Conservation (phyloP, 208 protist genomes). For the Acanthamoeba royreba region DNA sequence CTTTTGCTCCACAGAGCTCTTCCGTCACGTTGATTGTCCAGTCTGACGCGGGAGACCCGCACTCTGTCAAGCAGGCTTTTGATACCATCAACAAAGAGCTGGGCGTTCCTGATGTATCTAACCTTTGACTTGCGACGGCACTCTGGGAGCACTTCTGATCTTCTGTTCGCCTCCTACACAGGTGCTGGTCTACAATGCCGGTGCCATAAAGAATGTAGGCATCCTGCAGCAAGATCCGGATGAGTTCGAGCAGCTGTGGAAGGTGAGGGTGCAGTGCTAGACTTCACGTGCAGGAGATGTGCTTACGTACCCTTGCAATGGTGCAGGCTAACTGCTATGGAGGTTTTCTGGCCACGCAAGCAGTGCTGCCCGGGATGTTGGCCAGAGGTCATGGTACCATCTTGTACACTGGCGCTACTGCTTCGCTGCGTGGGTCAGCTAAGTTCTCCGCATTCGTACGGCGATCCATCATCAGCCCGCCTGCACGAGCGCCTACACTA, state of each 20-base stretch:
- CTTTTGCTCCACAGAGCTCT: neutral
- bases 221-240: neutral
- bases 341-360: slow-evolving; percentile 36
- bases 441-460: slow-evolving; percentile 57
- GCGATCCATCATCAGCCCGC: no score
- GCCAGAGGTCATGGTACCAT: slow-evolving; percentile 53
- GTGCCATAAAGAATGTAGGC: neutral
- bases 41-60: neutral
- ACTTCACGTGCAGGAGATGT: no score
- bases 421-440: slow-evolving; percentile 50
- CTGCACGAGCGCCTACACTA: no score
- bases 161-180: no score
- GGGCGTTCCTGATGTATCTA: neutral
- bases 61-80: slow-evolving; percentile 45
- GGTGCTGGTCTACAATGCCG: slow-evolving; percentile 62
- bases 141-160: no score
- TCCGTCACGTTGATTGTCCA: neutral
- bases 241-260: neutral
- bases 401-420: slow-evolving; percentile 73
- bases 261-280: neutral
- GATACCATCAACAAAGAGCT: slow-evolving; percentile 34
- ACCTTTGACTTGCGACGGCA: no score
- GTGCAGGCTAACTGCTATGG: slow-evolving; percentile 18
- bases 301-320: neutral
- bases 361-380: slow-evolving; percentile 54